phyloP scores from a whole-genome alignment of 306 rosid species.

The Datisca glomerata region DNA sequence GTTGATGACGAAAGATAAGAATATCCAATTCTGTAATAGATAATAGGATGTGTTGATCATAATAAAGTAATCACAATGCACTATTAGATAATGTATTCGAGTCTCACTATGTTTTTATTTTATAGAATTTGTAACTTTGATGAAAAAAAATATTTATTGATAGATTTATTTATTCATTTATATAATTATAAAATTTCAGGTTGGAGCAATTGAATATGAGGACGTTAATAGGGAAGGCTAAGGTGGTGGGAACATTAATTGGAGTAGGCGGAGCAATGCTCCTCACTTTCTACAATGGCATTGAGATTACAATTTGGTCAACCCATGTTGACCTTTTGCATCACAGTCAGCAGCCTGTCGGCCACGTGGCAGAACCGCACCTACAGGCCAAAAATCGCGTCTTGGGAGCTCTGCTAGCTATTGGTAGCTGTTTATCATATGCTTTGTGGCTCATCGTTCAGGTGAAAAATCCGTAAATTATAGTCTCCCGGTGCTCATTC shows the following conservation, averaged over 20 bases:
- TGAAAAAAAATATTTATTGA: too few species aligned
- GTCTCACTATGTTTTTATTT: too few species aligned
- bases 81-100: too few species aligned
- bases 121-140: too few species aligned
- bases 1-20: too few species aligned
- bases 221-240: conserved; percentile 39
- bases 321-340: conserved; percentile 43
- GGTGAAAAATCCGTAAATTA: conserved; percentile 18
- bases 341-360: not conserved
- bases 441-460: conserved; percentile 34
- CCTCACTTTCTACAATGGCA: conserved; percentile 44
- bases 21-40: too few species aligned
- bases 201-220: conserved; percentile 32
- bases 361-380: conserved; percentile 9
- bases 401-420: conserved; percentile 18
- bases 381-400: not conserved
- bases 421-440: conserved; percentile 15
- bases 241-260: conserved; percentile 38
- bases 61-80: too few species aligned
- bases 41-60: too few species aligned
- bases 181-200: too few species aligned
- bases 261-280: conserved; percentile 78
- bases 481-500: too few species aligned
- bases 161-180: too few species aligned
- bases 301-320: conserved; percentile 36